Conservation (phyloP, 768 basidiomycete species). For the Pulveroboletus sp. region DNA sequence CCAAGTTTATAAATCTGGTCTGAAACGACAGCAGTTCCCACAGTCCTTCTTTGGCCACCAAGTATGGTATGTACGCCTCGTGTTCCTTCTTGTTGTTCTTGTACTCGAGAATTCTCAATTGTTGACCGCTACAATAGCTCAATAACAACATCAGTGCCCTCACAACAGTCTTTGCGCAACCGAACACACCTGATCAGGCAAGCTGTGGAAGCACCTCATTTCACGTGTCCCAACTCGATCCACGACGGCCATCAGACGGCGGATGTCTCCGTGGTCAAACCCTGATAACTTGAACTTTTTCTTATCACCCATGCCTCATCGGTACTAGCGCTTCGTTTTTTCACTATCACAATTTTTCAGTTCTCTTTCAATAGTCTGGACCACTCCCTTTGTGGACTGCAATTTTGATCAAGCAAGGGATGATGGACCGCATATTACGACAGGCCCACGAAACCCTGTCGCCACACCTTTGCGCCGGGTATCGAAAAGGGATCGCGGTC, state of each 20-base stretch:
- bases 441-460: neutral
- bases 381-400: too few species aligned
- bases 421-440: too few species aligned
- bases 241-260: conserved; percentile 13
- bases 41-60: neutral
- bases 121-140: conserved; percentile 17
- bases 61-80: too few species aligned
- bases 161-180: conserved; percentile 7
- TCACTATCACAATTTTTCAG: conserved; percentile 4
- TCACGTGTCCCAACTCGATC: conserved; percentile 5
- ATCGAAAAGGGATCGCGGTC: neutral
- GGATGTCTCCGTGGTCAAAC: conserved; percentile 8
- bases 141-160: neutral
- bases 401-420: too few species aligned
- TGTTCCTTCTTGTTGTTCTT: conserved; percentile 10
- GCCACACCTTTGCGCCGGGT: neutral
- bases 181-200: neutral
- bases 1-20: conserved; percentile 22
- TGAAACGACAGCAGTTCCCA: conserved; percentile 14
- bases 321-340: neutral
- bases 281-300: conserved; percentile 2
- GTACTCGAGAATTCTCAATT: conserved; percentile 7
- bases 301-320: neutral
- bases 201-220: neutral
- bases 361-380: too few species aligned